Base-by-base conservation (phyloP, 192 early-diverging fungal genomes). In the Coemansia sp. region DNA sequence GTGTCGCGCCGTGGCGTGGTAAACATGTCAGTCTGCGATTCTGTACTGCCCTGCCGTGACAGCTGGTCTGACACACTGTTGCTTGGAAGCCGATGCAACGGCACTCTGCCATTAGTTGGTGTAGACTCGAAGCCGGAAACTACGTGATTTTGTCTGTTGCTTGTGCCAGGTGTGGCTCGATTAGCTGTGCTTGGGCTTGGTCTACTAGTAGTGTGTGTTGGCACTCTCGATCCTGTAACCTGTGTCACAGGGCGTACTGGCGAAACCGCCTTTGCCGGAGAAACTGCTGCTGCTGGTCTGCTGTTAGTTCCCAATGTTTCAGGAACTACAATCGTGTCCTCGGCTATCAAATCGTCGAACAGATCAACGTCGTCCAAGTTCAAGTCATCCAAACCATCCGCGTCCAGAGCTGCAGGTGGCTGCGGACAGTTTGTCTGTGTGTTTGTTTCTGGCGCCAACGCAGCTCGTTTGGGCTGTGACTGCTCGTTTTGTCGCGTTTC, bases 291-390 rank as follows among this genome's bases (percentile, higher is more conserved):
- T 26, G 20, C 12, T 25, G 58, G 25, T 17, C 10, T 15, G 11
- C 23, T 2, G n/a, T 5, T 4, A 6, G 22, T 26, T 17, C 15
- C 59, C 42, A 28, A 6, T 15, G 59, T 14, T 23, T 28, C 44
- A 9, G 2, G 34, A 19, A 6, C 26, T 17, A 25, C 2, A 15
- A 3, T 25, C 28, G 42, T 44, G 31, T 51, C 63, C 10, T 62
- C 59, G 2, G 20, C 58, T 21, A 69, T 2, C 40, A 69, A 21
- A 19, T 59, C 66, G 8, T 69, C 73, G 49, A 75, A 66, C 52
- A 69, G 50, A 42, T 62, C 68, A 11, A 42, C 59, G 5, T 59
- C 72, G 31, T 54, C 66, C n/a, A 74, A n/a, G 37, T 69, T 66
- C 57, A 69, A 44, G 17, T 52, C 56, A 57, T 59, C 64, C 34